Evolutionary conservation across 257 asterid genomes (phyloP), one percentile per base, ranked within the genome.

Genomic region (Scutellaria baicalensis): DNA sequence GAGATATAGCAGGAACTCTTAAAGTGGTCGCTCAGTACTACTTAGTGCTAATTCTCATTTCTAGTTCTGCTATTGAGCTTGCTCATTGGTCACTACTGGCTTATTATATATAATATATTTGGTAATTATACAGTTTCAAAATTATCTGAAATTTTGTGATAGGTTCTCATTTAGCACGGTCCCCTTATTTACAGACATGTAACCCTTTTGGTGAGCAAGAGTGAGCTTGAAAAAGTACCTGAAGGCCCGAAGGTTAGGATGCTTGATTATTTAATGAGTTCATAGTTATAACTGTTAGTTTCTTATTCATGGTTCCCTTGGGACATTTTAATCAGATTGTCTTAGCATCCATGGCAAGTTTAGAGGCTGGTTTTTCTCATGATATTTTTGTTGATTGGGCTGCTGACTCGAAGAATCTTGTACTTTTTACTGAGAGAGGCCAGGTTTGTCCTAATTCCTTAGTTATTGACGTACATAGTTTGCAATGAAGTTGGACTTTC

Each of bases 381-480:
- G 99, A 94, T 70, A 83, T 94, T 64, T 94, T 94, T 77, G 95
- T 91, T 73, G 99, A 94, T 47, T 94, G 99, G 97, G 97, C 97
- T 75, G 86, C 89, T 62, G 97, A 91, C 82, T n/a, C 79, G n/a
- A 94, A 82, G 86, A 94, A 94, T 84, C 96, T 94, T 56, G 91
- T 94, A 74, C 92, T 94, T 67, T 94, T 94, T 80, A 84, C 97
- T 9, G 99, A 94, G 81, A 85, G 97, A 81, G 97, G 95, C 84
- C 99, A 93, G 99, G 99, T 93, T 71, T 59, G 84, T 69, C 61
- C 72, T 68, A 42, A 51, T 59, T 75, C 67, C 68, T 27, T 27
- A 27, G 33, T 27, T 75, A 69, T 74, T 62, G 60, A 48, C 64
- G 69, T 12, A 52, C 49, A 64, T 50, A 40, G 6, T 20, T 49